Conservation (phyloP, 371 early-diverging fungal genomes). For the Mortierella sp. region DNA sequence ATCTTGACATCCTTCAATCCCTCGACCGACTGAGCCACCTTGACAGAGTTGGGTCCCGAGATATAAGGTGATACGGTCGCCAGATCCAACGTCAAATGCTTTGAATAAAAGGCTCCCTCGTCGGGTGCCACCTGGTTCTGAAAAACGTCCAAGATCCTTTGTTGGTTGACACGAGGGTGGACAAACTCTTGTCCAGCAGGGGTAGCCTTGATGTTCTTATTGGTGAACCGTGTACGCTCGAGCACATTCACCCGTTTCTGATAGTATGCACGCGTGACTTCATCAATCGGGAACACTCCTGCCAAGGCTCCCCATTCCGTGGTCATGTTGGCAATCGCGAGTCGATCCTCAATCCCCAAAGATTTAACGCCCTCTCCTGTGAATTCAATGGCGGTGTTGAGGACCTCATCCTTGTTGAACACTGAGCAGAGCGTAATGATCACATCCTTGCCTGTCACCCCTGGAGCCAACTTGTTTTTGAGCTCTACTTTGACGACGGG, state of each 20-base stretch:
- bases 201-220: constrained; percentile 57
- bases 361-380: constrained; percentile 75
- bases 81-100: constrained; percentile 89
- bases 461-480: constrained; percentile 73
- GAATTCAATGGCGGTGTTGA: constrained; percentile 95
- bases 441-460: constrained; percentile 95
- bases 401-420: constrained; percentile 89
- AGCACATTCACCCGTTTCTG: constrained; percentile 71
- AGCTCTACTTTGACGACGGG: constrained; percentile 91
- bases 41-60: constrained; percentile 95
- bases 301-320: constrained; percentile 99
- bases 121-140: constrained; percentile 70
- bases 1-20: constrained; percentile 81
- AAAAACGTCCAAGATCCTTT: constrained; percentile 65
- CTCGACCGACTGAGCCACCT: constrained; percentile 82
- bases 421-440: constrained; percentile 91
- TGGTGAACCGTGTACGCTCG: constrained; percentile 62
- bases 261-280: constrained; percentile 77
- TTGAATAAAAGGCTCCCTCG: constrained; percentile 81
- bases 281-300: constrained; percentile 94
- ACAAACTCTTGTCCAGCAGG: constrained; percentile 59
- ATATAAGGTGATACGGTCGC: constrained; percentile 87
- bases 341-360: constrained; percentile 87
- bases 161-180: constrained; percentile 80
- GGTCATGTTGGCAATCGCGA: constrained; percentile 97